A percentile compares a stretch with the other conserved stretches of the same genome.
Evolutionary conservation across 202 grass and related monocot genomes (phyloP).

Genomic region (Carex sylvatica): DNA sequence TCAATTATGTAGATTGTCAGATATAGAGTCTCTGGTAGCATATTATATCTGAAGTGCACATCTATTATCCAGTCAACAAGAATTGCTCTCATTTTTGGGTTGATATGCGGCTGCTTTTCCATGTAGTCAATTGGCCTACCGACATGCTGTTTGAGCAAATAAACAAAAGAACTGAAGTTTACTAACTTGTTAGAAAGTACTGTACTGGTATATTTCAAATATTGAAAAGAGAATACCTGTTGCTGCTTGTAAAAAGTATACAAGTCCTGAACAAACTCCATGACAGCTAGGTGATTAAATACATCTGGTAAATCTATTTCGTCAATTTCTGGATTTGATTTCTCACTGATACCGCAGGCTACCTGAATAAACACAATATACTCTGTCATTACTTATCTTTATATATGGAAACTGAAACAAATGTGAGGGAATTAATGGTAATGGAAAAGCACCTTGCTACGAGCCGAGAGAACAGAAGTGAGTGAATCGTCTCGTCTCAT

Average conservation of each 20-base stretch:
- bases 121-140: conserved; percentile 62
- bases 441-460: conserved; percentile 51
- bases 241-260: conserved; percentile 73
- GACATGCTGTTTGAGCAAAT: conserved; percentile 41
- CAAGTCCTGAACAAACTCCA: conserved; percentile 77
- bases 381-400: not conserved
- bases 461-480: conserved; percentile 52
- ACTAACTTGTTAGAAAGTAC: not conserved
- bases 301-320: conserved; percentile 70
- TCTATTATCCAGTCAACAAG: conserved; percentile 86
- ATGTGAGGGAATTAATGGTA: not conserved
- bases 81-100: conserved; percentile 73
- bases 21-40: conserved; percentile 82
- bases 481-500: conserved; percentile 46
- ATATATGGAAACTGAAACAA: not conserved
- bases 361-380: conserved; percentile 31
- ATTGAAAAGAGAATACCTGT: conserved; percentile 41
- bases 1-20: conserved; percentile 69
- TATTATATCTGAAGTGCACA: conserved; percentile 75
- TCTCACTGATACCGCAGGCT: conserved; percentile 45
- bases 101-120: conserved; percentile 63
- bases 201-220: not conserved
- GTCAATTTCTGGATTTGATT: conserved; percentile 36
- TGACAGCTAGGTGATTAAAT: conserved; percentile 61
- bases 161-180: conserved; percentile 24